phyloP scores from a whole-genome alignment of 2,329 filamentous ascomycete species.

The Phialophora chinensis region DNA sequence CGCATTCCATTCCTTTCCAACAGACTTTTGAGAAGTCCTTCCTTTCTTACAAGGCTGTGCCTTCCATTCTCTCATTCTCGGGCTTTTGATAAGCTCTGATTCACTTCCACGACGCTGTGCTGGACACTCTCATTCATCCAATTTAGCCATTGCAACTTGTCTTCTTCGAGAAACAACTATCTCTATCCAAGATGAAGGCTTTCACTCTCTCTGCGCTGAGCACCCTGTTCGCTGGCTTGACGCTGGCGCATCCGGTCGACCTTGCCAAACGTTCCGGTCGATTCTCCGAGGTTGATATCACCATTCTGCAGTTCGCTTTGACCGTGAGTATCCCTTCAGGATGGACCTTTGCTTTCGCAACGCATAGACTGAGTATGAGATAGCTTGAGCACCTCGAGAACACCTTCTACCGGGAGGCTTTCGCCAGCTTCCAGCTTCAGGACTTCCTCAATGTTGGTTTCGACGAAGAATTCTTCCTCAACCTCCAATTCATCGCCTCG shows the following conservation, averaged over 20 bases:
- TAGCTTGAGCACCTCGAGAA: constrained; percentile 74
- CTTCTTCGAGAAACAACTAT: neutral
- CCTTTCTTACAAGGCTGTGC: constrained; percentile 16
- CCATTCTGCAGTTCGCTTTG: constrained; percentile 61
- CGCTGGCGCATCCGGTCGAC: constrained; percentile 34
- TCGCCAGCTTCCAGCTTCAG: constrained; percentile 67
- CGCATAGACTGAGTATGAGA: neutral
- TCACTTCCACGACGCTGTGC: constrained; percentile 29
- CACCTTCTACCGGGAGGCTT: constrained; percentile 73
- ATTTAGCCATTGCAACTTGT: constrained; percentile 9
- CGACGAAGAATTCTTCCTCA: constrained; percentile 59
- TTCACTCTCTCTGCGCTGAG: constrained; percentile 32
- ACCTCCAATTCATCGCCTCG: constrained; percentile 66
- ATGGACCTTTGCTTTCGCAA: neutral
- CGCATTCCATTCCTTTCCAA: constrained; percentile 31
- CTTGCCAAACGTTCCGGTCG: constrained; percentile 15
- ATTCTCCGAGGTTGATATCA: constrained; percentile 57
- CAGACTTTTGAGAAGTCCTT: constrained; percentile 36
- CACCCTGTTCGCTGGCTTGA: constrained; percentile 33
- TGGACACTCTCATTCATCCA: constrained; percentile 32
- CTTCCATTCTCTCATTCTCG: constrained; percentile 28
- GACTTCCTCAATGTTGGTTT: constrained; percentile 71
- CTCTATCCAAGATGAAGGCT: constrained; percentile 31
- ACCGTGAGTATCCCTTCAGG: constrained; percentile 23
- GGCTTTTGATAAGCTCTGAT: constrained; percentile 34